Percentiles rank a stretch among this genome's conserved stretches.
Evolutionary conservation across 495 filamentous ascomycete species (phyloP).

Genomic region (Margaritispora aquatica): DNA sequence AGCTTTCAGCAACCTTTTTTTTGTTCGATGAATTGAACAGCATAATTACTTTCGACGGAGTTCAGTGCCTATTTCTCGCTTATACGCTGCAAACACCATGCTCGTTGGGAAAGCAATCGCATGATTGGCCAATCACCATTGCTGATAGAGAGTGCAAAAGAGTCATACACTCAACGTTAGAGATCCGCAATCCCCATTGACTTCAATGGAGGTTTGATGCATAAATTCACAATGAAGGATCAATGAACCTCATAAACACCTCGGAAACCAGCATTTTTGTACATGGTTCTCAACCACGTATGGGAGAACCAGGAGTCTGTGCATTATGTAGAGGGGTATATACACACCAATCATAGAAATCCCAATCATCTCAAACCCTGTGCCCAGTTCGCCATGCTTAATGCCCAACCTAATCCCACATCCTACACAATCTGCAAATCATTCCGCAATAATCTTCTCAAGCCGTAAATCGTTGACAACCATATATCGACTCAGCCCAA

Average conservation of each 20-base stretch:
- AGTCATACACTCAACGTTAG: neutral
- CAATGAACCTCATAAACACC: neutral
- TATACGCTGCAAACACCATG: too few species aligned
- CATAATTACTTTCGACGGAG: too few species aligned
- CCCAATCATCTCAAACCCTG: neutral
- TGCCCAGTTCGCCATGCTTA: neutral
- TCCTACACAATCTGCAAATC: neutral
- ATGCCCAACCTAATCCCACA: neutral
- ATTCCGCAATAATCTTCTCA: conserved; percentile 36
- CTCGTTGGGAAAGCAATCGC: too few species aligned
- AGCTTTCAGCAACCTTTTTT: too few species aligned
- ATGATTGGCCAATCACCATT: neutral
- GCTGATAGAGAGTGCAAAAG: neutral
- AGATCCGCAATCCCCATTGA: neutral
- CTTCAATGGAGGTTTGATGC: neutral
- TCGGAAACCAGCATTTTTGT: neutral
- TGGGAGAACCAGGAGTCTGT: neutral
- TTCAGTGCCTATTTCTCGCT: too few species aligned
- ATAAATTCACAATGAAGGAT: neutral
- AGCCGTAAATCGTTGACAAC: conserved; percentile 80
- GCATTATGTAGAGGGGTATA: neutral
- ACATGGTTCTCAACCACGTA: neutral
- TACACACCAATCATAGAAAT: neutral
- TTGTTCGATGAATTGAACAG: too few species aligned
- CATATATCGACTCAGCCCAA: conserved; percentile 88